Evolutionary conservation across 352 stramenopile species (phyloP), one percentile per base, ranked within the genome.

Genomic region (Phytophthora agathidicida): DNA sequence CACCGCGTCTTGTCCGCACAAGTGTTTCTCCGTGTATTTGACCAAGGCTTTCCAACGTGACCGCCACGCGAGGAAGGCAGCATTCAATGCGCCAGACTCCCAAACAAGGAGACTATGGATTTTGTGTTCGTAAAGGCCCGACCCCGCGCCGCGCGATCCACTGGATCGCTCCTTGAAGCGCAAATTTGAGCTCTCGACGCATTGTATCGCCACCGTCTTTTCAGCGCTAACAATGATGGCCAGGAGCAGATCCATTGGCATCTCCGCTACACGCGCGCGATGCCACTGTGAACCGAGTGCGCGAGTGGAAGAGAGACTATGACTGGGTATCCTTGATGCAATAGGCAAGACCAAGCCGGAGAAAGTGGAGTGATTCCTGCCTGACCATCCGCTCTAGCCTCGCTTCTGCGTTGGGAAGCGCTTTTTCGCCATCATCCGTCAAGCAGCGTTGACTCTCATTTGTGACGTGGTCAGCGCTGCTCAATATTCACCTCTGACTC

Each of bases 141-240:
- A 27, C n/a, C 4, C 6, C 23, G 14, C 28, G 30, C 13, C 17
- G 16, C 24, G 8, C 10, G 33, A n/a, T 35, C 37, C n/a, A n/a
- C n/a, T n/a, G n/a, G n/a, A 11, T 45, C n/a, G n/a, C 5, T 19
- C 39, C 2, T 37, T 56, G 44, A 63, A 46, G 46, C 14, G 38
- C 46, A 57, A 65, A 42, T 48, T 46, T 58, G 37, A 24, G 26
- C 20, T 51, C 27, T n/a, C n/a, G n/a, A n/a, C n/a, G n/a, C n/a
- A n/a, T n/a, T n/a, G n/a, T 7, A 19, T 37, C 26, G 27, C 39
- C 2, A 31, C 50, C 16, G 28, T 58, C 49, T 51, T 39, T 28
- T 41, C 7, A 44, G 19, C 20, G 39, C 31, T 38, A 13, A 28
- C 11, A 31, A 51, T 16, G 27, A 42, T 42, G 45, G 5, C 28